phyloP scores from a whole-genome alignment of 2,329 filamentous ascomycete species.

The Diplodia scrobiculata region DNA sequence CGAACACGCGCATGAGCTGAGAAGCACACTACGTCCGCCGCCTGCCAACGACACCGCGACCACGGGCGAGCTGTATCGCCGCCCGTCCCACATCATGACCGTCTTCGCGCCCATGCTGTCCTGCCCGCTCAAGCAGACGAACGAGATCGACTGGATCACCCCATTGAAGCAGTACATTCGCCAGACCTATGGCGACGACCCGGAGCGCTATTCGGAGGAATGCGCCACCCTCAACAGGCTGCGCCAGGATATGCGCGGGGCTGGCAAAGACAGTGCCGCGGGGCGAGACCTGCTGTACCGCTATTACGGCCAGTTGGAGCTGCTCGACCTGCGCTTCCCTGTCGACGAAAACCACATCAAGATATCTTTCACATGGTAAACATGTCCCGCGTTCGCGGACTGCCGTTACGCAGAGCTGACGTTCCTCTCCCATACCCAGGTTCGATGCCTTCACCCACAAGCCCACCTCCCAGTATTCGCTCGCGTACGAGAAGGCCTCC shows the following conservation, averaged over 20 bases:
- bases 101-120: slow-evolving; percentile 89
- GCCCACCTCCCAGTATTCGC: slow-evolving; percentile 91
- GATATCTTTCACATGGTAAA: slow-evolving; percentile 95
- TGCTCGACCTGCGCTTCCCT: slow-evolving; percentile 90
- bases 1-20: slow-evolving; percentile 11
- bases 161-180: slow-evolving; percentile 93
- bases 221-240: slow-evolving; percentile 91
- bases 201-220: slow-evolving; percentile 93
- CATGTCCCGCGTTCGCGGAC: background rate
- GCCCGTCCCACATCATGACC: slow-evolving; percentile 36
- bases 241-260: slow-evolving; percentile 97
- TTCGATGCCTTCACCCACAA: slow-evolving; percentile 99
- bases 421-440: slow-evolving; percentile 55
- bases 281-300: slow-evolving; percentile 91
- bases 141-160: slow-evolving; percentile 96
- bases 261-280: slow-evolving; percentile 92
- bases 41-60: slow-evolving; percentile 9
- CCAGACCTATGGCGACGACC: slow-evolving; percentile 92
- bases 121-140: slow-evolving; percentile 86
- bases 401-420: background rate
- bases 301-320: slow-evolving; percentile 95
- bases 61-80: slow-evolving; percentile 21
- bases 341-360: slow-evolving; percentile 99
- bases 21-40: background rate
- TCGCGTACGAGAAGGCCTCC: slow-evolving; percentile 97